Evolutionary conservation across 2,329 filamentous ascomycete genomes (phyloP).

Genomic region (Lasiodiplodia citricola): DNA sequence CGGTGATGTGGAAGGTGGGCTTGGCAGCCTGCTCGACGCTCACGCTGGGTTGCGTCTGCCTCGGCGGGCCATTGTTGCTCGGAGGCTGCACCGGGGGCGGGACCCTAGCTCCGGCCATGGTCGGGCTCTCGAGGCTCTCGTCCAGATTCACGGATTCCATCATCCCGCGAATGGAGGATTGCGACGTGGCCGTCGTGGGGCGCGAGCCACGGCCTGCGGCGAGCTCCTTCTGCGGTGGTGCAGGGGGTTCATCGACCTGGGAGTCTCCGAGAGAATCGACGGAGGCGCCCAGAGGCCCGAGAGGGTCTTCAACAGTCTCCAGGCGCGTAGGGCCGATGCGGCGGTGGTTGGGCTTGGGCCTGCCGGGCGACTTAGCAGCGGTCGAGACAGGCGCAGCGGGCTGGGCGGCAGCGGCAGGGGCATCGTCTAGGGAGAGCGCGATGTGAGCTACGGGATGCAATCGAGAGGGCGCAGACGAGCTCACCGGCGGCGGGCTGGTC

Average conservation of each 20-base stretch:
- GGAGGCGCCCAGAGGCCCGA: slow-evolving; percentile 76
- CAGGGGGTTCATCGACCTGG: slow-evolving; percentile 66
- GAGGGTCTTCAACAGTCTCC: slow-evolving; percentile 75
- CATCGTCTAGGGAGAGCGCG: slow-evolving; percentile 8
- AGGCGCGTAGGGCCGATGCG: slow-evolving; percentile 74
- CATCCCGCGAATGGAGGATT: slow-evolving; percentile 57
- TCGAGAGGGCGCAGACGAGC: not conserved
- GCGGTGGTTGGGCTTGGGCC: slow-evolving; percentile 39
- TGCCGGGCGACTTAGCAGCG: slow-evolving; percentile 55
- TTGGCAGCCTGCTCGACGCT: slow-evolving; percentile 93
- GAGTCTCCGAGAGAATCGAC: slow-evolving; percentile 54
- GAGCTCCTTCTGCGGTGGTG: slow-evolving; percentile 65
- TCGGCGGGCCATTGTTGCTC: slow-evolving; percentile 51
- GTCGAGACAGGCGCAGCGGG: slow-evolving; percentile 40
- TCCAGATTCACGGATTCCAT: slow-evolving; percentile 74
- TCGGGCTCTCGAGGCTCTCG: slow-evolving; percentile 61
- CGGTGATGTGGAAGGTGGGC: slow-evolving; percentile 85
- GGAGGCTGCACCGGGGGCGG: slow-evolving; percentile 67
- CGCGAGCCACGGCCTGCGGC: slow-evolving; percentile 56
- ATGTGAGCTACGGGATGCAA: slow-evolving; percentile 1
- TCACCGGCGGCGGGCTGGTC: slow-evolving; percentile 35
- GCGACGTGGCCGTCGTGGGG: slow-evolving; percentile 59
- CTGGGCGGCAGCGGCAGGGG: slow-evolving; percentile 27
- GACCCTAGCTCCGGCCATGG: slow-evolving; percentile 61
- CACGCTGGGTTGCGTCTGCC: slow-evolving; percentile 74